Percentiles rank a stretch among this genome's conserved stretches.
Conservation (phyloP, 371 early-diverging fungal genomes). For the Lichtheimia hyalospora region DNA sequence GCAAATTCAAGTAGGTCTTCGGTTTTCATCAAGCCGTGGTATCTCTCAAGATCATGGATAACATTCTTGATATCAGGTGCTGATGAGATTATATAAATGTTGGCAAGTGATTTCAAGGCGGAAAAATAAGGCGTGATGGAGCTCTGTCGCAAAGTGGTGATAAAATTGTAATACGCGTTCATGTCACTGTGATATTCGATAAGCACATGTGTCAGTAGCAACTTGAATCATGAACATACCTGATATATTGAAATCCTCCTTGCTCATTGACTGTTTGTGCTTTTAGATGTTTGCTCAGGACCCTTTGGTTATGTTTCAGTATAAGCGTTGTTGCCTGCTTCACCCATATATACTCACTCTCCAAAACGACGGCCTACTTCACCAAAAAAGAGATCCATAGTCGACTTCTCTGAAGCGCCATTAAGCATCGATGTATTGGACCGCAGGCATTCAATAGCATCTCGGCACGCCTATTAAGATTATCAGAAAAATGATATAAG, state of each 20-base stretch:
- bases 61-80: slow-evolving; percentile 79
- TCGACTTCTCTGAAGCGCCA: slow-evolving; percentile 79
- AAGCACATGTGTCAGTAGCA: background rate
- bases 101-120: slow-evolving; percentile 90
- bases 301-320: slow-evolving; percentile 25
- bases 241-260: slow-evolving; percentile 78
- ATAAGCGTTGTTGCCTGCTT: background rate
- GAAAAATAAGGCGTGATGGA: slow-evolving; percentile 78
- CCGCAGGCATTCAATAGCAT: slow-evolving; percentile 77
- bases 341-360: slow-evolving; percentile 50
- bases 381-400: slow-evolving; percentile 84
- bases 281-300: slow-evolving; percentile 79
- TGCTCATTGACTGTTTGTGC: slow-evolving; percentile 73
- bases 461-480: slow-evolving; percentile 50
- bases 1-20: slow-evolving; percentile 95
- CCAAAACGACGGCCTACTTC: slow-evolving; percentile 88
- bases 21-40: slow-evolving; percentile 78
- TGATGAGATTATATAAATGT: slow-evolving; percentile 85
- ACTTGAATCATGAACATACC: slow-evolving; percentile 32
- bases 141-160: slow-evolving; percentile 61
- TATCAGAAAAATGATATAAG: background rate
- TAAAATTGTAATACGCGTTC: slow-evolving; percentile 76
- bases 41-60: slow-evolving; percentile 83
- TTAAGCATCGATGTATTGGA: slow-evolving; percentile 71
- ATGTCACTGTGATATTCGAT: slow-evolving; percentile 64